Conservation (phyloP, 208 protist genomes). For the Strigomonas galati region DNA sequence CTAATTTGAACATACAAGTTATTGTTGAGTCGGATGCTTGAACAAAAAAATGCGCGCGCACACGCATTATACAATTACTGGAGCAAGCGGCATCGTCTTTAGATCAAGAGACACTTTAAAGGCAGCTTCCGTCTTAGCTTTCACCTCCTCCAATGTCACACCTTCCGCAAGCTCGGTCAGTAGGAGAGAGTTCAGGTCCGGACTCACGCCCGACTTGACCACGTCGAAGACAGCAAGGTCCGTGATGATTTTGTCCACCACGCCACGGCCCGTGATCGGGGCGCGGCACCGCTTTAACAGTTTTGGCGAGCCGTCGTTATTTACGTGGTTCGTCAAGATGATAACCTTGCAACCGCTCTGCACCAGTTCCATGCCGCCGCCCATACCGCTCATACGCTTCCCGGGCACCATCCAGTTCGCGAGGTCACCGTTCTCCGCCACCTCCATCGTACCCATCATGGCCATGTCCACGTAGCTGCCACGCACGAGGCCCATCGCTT, state of each 20-base stretch:
- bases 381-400: conserved; percentile 95
- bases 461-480: conserved; percentile 93
- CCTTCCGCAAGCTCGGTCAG: conserved; percentile 81
- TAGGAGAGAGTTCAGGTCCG: conserved; percentile 35
- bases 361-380: conserved; percentile 94
- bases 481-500: conserved; percentile 94
- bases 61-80: background rate
- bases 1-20: conserved; percentile 1
- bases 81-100: conserved; percentile 26
- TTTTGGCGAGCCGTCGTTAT: conserved; percentile 80
- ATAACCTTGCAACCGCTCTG: conserved; percentile 78
- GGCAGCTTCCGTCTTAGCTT: conserved; percentile 38
- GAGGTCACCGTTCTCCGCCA: conserved; percentile 87
- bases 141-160: conserved; percentile 80
- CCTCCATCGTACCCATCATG: conserved; percentile 92
- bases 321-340: conserved; percentile 93
- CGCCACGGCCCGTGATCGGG: conserved; percentile 79
- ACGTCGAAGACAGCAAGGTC: conserved; percentile 93
- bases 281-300: conserved; percentile 80
- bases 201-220: conserved; percentile 14
- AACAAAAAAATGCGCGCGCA: background rate
- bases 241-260: conserved; percentile 93
- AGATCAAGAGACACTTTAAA: conserved; percentile 46
- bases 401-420: conserved; percentile 96
- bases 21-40: background rate